A percentile compares a stretch with the other conserved stretches of the same genome.
Conservation (phyloP, 352 stramenopile species). For the Phytophthora palmivora region DNA sequence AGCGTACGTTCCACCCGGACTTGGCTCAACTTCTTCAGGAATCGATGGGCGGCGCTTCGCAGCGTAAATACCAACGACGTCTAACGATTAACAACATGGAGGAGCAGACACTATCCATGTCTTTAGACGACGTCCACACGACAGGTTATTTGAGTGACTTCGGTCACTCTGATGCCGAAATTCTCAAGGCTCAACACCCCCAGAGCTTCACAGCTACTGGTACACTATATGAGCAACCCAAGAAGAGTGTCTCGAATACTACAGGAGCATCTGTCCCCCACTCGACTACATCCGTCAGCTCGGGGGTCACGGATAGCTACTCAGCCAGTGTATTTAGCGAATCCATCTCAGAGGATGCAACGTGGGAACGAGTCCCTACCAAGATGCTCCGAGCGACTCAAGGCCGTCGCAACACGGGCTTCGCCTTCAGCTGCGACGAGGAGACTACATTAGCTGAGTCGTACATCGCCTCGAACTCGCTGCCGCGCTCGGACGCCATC, state of each 20-base stretch:
- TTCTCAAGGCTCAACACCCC: constrained; percentile 41
- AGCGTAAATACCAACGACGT: constrained; percentile 46
- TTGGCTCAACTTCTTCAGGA: constrained; percentile 77
- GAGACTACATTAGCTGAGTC: constrained; percentile 84
- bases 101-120: constrained; percentile 80
- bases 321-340: constrained; percentile 72
- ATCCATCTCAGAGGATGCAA: constrained; percentile 51
- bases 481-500: constrained; percentile 71
- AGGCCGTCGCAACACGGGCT: constrained; percentile 71
- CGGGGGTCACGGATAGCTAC: constrained; percentile 49
- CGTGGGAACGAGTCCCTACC: constrained; percentile 49
- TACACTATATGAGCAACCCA: constrained; percentile 35
- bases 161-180: constrained; percentile 54
- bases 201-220: constrained; percentile 24
- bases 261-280: constrained; percentile 19
- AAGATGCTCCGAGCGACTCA: constrained; percentile 47
- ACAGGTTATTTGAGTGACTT: constrained; percentile 58
- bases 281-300: constrained; percentile 22
- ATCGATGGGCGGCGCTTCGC: constrained; percentile 43
- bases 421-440: constrained; percentile 86
- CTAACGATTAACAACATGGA: constrained; percentile 81
- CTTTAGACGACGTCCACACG: constrained; percentile 71
- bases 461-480: constrained; percentile 85
- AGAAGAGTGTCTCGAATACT: constrained; percentile 24
- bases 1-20: constrained; percentile 79